A percentile compares a stretch with the other conserved stretches of the same genome.
These are phyloP conservation scores for Trichoderma koningiopsis DNA, from an alignment of 2,329 filamentous ascomycete genomes.

Conservation along the genomic window DNA sequence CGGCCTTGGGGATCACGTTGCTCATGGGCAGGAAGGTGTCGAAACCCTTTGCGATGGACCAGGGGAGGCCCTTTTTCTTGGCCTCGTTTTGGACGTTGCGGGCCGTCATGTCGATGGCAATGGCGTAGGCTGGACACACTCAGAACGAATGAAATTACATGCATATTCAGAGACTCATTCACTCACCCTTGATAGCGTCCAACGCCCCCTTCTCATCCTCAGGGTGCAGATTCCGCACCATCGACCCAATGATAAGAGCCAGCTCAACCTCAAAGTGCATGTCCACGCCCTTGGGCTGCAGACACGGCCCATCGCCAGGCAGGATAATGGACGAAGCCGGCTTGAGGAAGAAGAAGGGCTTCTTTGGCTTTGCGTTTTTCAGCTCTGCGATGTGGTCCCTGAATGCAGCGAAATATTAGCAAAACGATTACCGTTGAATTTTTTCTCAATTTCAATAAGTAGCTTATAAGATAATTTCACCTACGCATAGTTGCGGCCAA, in stretches of 20 bases:
- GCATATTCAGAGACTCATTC: neutral
- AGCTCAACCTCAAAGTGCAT: constrained; percentile 96
- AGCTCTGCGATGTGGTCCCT: constrained; percentile 94
- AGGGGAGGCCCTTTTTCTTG: constrained; percentile 92
- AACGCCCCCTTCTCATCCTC: constrained; percentile 75
- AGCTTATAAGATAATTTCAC: constrained; percentile 36
- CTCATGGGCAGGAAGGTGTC: constrained; percentile 95
- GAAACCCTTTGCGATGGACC: constrained; percentile 96
- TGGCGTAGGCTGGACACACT: constrained; percentile 67
- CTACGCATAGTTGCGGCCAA: constrained; percentile 94
- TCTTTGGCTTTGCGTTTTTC: constrained; percentile 82
- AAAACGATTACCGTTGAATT: no score
- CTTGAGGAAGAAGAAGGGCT: constrained; percentile 99
- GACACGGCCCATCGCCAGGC: constrained; percentile 74
- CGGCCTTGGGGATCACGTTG: constrained; percentile 74
- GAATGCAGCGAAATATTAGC: neutral
- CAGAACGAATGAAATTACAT: neutral
- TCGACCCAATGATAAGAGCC: constrained; percentile 83
- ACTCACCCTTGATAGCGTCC: constrained; percentile 76
- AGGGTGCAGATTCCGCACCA: constrained; percentile 71
- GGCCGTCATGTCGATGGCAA: constrained; percentile 96
- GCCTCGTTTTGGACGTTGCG: constrained; percentile 95
- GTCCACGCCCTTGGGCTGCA: constrained; percentile 79
- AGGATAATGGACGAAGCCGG: constrained; percentile 83
- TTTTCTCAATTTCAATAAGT: no score